phyloP scores from a whole-genome alignment of 345 rosid genomes.

The Laguncularia racemosa region DNA sequence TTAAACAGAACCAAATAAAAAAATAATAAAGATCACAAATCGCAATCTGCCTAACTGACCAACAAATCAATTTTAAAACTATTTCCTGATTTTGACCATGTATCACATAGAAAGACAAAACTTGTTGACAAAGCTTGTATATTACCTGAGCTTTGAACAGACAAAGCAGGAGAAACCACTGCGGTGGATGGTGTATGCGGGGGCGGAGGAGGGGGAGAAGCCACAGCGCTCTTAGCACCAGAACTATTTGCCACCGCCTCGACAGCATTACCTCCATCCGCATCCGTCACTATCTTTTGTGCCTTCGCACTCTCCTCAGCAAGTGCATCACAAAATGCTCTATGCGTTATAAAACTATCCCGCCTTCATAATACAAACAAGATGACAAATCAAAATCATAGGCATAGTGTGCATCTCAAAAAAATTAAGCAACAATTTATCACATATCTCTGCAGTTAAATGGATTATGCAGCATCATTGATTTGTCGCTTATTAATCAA shows the following conservation, averaged over 20 bases:
- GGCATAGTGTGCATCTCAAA: too few species aligned
- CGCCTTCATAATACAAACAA: slow-evolving; percentile 29
- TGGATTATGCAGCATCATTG: too few species aligned
- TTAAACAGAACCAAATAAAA: too few species aligned
- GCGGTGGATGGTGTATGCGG: slow-evolving; percentile 59
- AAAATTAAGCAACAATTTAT: too few species aligned
- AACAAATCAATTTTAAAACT: neutral
- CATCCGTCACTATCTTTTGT: slow-evolving; percentile 10
- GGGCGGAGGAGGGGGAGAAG: slow-evolving; percentile 51
- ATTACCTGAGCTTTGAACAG: slow-evolving; percentile 64
- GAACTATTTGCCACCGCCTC: neutral
- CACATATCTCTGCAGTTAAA: too few species aligned
- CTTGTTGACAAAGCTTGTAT: slow-evolving; percentile 1
- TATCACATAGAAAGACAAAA: neutral
- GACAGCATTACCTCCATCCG: slow-evolving; percentile 8
- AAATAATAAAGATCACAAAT: too few species aligned
- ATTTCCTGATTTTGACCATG: neutral
- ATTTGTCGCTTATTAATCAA: too few species aligned
- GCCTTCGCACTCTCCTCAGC: slow-evolving; percentile 58
- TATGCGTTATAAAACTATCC: slow-evolving; percentile 68
- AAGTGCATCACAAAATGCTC: slow-evolving; percentile 78
- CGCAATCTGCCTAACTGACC: too few species aligned
- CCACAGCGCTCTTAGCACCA: slow-evolving; percentile 12
- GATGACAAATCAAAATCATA: neutral
- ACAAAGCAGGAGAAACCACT: slow-evolving; percentile 54